phyloP scores from a whole-genome alignment of 768 basidiomycete genomes.

The Serpula lacrymans region DNA sequence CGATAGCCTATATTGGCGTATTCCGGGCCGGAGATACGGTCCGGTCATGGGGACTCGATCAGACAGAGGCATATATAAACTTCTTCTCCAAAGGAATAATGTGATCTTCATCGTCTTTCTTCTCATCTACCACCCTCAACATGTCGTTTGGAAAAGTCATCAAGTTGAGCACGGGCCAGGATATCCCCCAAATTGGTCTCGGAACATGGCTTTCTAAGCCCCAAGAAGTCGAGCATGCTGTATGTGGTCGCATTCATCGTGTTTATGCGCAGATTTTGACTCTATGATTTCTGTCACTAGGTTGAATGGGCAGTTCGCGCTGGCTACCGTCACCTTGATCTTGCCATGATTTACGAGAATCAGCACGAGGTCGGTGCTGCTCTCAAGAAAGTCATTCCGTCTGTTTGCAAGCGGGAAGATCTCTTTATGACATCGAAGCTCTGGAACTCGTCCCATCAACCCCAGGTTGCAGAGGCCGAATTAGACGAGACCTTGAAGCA shows the following conservation, averaged over 20 bases:
- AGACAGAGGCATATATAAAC: no score
- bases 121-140: background rate
- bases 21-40: no score
- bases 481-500: conserved; percentile 74
- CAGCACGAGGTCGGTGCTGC: conserved; percentile 75
- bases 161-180: conserved; percentile 43
- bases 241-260: conserved; percentile 28
- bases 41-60: no score
- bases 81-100: no score
- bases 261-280: background rate
- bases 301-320: conserved; percentile 71
- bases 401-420: conserved; percentile 75
- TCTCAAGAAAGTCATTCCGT: conserved; percentile 72
- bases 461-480: conserved; percentile 64
- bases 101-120: conserved; percentile 1
- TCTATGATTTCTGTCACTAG: conserved; percentile 30
- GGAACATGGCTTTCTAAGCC: conserved; percentile 81
- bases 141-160: conserved; percentile 43
- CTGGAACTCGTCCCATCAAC: conserved; percentile 75
- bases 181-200: conserved; percentile 74
- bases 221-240: conserved; percentile 71
- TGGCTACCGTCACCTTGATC: conserved; percentile 84
- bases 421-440: conserved; percentile 81
- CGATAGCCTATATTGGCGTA: no score
- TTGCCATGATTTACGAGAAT: conserved; percentile 77